phyloP scores from a whole-genome alignment of 139 green algal genomes.

The Limnomonas spitsbergensis region DNA sequence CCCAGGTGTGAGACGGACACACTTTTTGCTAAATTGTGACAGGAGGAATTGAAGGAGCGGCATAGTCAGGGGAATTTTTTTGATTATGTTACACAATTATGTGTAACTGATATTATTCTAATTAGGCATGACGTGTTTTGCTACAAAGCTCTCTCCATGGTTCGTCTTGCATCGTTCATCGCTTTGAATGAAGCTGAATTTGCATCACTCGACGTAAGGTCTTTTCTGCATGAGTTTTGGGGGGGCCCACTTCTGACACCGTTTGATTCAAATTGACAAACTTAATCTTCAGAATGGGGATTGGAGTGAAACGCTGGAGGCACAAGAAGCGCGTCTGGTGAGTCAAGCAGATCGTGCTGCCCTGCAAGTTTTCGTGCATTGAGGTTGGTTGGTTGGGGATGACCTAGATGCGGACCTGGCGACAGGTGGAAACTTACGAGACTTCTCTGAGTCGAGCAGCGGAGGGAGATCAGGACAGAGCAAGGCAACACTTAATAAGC shows the following conservation, averaged over 20 bases:
- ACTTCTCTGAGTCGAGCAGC: not conserved
- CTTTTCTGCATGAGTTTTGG: not conserved
- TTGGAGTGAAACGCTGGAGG: not conserved
- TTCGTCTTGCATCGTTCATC: not conserved
- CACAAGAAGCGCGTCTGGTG: not conserved
- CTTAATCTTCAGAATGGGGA: slow-evolving; percentile 19
- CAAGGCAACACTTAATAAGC: not conserved
- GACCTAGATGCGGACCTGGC: no score
- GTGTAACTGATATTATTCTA: no score
- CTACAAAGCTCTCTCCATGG: not conserved
- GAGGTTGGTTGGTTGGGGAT: no score
- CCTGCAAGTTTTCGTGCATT: no score
- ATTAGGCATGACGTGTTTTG: slow-evolving; percentile 1
- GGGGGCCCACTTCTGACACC: not conserved
- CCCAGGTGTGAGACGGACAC: no score
- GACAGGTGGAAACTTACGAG: not conserved
- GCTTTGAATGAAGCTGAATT: not conserved
- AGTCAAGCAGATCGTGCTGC: not conserved
- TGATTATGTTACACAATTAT: no score
- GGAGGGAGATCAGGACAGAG: not conserved
- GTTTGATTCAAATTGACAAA: slow-evolving; percentile 11
- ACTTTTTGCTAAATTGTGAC: no score
- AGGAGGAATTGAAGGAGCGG: no score
- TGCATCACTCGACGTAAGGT: not conserved
- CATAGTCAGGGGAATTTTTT: no score